Evolutionary conservation across 768 basidiomycete genomes (phyloP).

Genomic region (Boletus bicolor): DNA sequence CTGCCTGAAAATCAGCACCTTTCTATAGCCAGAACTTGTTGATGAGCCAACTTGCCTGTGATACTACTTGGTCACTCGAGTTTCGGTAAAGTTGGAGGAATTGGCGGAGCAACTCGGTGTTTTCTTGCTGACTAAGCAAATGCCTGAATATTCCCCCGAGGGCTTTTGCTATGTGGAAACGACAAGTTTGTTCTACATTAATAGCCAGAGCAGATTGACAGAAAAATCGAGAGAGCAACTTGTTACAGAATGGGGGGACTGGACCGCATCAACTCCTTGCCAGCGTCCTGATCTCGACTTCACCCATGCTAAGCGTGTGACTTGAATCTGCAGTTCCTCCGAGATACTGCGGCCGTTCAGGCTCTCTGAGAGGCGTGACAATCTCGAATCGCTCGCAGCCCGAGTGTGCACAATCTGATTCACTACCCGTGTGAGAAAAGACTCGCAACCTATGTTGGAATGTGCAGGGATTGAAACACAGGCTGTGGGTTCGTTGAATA

Average conservation of each 20-base stretch:
- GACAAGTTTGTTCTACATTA: neutral
- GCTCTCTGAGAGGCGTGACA: neutral
- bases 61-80: constrained; percentile 8
- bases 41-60: constrained; percentile 6
- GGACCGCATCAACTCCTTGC: neutral
- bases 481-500: neutral
- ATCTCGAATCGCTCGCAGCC: neutral
- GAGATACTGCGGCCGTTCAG: neutral
- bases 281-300: neutral
- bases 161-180: neutral
- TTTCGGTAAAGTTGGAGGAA: constrained; percentile 11
- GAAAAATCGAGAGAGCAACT: neutral
- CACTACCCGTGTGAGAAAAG: constrained; percentile 15
- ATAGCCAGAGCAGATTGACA: neutral
- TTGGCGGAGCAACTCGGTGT: constrained; percentile 30
- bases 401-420: neutral
- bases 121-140: constrained; percentile 31
- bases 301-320: neutral
- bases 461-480: neutral
- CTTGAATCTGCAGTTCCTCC: neutral
- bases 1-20: constrained; percentile 7
- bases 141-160: neutral
- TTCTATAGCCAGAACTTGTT: neutral
- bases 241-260: neutral
- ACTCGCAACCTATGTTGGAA: neutral